Evolutionary conservation across 2,329 filamentous ascomycete species (phyloP), one percentile per base, ranked within the genome.

Genomic region (Cladosporium halotolerans): DNA sequence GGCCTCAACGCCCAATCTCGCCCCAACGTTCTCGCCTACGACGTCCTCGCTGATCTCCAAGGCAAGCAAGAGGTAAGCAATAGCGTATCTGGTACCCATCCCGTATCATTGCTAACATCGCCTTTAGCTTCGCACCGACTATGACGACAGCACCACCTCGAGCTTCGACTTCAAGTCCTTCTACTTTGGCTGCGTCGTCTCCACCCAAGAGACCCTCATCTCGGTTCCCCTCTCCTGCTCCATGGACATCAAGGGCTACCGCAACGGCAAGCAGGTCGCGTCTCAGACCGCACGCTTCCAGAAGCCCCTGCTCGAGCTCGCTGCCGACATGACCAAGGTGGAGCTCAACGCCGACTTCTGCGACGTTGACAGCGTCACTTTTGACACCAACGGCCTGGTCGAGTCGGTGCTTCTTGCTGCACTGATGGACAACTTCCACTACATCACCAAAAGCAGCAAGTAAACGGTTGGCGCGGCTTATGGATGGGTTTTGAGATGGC

Each of bases 141-240:
- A 51, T 40, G 48, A 51, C 48, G 48, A 51, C 40, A 45, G 39
- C 52, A 54, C 42, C 11, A 47, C 52, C 31, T 33, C 42, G 7
- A n/a, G 41, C 31, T 54, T 54, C 52, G 42, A 47, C n/a, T 41
- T 54, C 44, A 47, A 42, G 28, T 43, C 38, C 4, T 54, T 54
- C 52, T 54, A 54, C 52, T 54, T 54, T 19, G 52, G 52, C 28
- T 54, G 52, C 33, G 52, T 54, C 4, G 45, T 46, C 9, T 43
- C 52, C n/a, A 48, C 45, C 5, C 44, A 49, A 9, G 52, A 54
- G 45, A 54, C 45, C 11, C 32, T 49, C 1, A n/a, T 33, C 38
- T 43, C 44, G 31, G 2, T 47, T 9, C 52, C 52, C 6, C 44
- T 54, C 4, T 40, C 38, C 8, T 54, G 52, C 52, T 44, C 44